Base-by-base conservation (phyloP, 2,329 filamentous ascomycete genomes). In the Blastomyces gilchristii region DNA sequence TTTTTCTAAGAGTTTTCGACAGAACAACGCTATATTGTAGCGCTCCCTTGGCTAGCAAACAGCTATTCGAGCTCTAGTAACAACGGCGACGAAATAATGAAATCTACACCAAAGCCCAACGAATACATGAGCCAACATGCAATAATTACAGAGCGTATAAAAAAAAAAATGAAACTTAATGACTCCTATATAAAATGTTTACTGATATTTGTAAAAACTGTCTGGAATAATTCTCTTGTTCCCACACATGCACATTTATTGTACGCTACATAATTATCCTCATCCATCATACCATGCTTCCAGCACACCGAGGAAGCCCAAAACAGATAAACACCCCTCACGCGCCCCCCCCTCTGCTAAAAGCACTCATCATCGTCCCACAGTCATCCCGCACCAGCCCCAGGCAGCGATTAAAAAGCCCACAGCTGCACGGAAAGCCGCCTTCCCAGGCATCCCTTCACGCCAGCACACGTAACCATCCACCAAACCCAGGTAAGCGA, bases 401-500 rank as follows among this genome's bases (percentile, higher is more conserved):
- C 61, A 68, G 12, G 61, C 62, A 25, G 68, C 66, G 61, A 71
- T 69, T n/a, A 64, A 58, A n/a, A 64, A 53, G 11, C 69, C 68
- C 25, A 66, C 65, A 49, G 58, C 52, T 6, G 60, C 60, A 7
- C 67, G 63, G 60, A 68, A 68, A 53, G 66, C 54, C 8, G 66
- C 68, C 53, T 67, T 70, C 8, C 47, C 63, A 12, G 66, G 66
- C 39, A 68, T 66, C 22, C 68, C 67, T 60, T 70, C 68, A 31
- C 63, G 64, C 63, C 63, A 68, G 58, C 69, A 71, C 28, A 70
- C 64, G 50, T 66, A 70, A 0, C 61, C 66, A 61, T 69, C 68
- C 5, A 67, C 66, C 9, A 60, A 63, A 11, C 68, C 67, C 14
- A 69, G 49, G 59, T 69, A 69, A 8, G 59, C 62, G 31, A 66